phyloP scores from a whole-genome alignment of 345 rosid genomes.

The Theobroma cacao region DNA sequence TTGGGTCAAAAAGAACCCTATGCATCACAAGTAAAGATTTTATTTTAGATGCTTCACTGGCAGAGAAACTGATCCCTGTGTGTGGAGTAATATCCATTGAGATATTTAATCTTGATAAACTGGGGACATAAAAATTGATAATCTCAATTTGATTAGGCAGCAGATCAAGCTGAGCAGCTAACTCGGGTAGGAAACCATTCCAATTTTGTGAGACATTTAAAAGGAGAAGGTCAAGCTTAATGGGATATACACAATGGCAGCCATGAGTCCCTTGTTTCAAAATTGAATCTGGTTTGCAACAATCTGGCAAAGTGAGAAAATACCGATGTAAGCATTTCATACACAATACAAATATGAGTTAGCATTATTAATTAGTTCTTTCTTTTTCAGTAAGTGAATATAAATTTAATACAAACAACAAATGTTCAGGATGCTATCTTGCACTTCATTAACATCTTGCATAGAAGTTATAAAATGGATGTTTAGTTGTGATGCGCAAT shows the following conservation, averaged over 20 bases:
- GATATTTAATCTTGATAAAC: slow-evolving; percentile 74
- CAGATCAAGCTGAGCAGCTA: slow-evolving; percentile 82
- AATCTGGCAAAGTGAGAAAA: slow-evolving; percentile 47
- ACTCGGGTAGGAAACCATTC: slow-evolving; percentile 58
- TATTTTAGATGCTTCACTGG: slow-evolving; percentile 63
- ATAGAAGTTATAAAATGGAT: neutral
- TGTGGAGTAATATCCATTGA: slow-evolving; percentile 94
- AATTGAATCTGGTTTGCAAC: slow-evolving; percentile 80
- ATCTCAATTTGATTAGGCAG: slow-evolving; percentile 74
- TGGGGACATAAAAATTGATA: slow-evolving; percentile 73
- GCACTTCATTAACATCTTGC: neutral
- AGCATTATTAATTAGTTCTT: neutral
- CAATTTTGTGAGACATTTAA: slow-evolving; percentile 79
- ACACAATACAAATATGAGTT: neutral
- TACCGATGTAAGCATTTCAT: slow-evolving; percentile 13
- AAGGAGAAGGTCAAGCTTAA: slow-evolving; percentile 92
- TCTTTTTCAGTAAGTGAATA: neutral
- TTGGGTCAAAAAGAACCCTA: slow-evolving; percentile 64
- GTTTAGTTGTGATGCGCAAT: neutral
- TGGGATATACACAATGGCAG: slow-evolving; percentile 97
- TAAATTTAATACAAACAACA: neutral
- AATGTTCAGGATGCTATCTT: neutral
- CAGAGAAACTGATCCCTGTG: slow-evolving; percentile 77
- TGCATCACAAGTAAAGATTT: slow-evolving; percentile 71
- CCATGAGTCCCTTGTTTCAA: slow-evolving; percentile 65